Base-by-base conservation (phyloP, 1,139 yeast genomes). In the Diutina mesorugosa region DNA sequence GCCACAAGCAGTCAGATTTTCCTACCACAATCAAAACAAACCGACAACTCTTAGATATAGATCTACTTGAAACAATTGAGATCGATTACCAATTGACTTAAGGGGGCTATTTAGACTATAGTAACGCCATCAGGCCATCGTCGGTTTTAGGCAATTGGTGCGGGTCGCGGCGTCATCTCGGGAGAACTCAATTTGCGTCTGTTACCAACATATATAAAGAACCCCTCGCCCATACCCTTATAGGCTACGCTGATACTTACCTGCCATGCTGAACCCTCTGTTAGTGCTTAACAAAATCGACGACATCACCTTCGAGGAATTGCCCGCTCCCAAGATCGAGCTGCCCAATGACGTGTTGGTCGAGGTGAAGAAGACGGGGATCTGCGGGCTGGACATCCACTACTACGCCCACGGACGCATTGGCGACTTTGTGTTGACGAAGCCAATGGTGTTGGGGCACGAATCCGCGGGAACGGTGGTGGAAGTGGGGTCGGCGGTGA, bases 351-450 rank as follows among this genome's bases (percentile, higher is more conserved):
- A 82, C 60, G 96, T 90, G 53, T 79, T 86, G 63, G 81, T 90
- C 32, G 84, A 84, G 57, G 86, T 90, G 62, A 84, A 83, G 66
- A 74, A 79, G 62, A 90, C 96, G 0, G 97, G 97, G 55, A 84
- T 90, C 60, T 90, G 97, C 69, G 96, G 96, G 4, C 84, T 90
- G 4, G 96, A 88, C 68, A 86, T 88, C 60, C 96, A 89, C 66
- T 90, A 85, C 74, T 88, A 84, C 65, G 80, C 83, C 55, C 87
- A 85, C 62, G 96, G 96, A 32, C 77, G 78, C 59, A 87, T 89
- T 65, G 96, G 96, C 18, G 79, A 82, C 21, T 85, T 84, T 61
- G 78, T 80, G 6, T 80, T 86, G 65, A 76, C 77, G 58, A 72
- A 73, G 54, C 87, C 87, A 58, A 84, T 84, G 85, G 87, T 85